phyloP scores from a whole-genome alignment of 768 basidiomycete genomes.

The Trichaptum fuscoviolaceum region DNA sequence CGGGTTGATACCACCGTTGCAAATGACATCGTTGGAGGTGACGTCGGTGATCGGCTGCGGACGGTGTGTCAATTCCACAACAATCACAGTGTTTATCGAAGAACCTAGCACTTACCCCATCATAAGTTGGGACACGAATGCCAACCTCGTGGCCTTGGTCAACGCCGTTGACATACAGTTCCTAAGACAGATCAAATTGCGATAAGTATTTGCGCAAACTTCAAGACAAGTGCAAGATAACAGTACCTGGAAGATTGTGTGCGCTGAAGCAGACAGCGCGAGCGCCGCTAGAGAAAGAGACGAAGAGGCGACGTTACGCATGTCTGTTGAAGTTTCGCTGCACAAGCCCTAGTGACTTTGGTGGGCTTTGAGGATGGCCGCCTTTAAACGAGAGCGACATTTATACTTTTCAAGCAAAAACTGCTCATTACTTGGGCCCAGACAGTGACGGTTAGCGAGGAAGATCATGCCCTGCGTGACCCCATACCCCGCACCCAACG shows the following conservation, averaged over 20 bases:
- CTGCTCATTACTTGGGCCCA: neutral
- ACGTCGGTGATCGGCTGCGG: constrained; percentile 51
- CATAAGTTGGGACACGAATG: constrained; percentile 37
- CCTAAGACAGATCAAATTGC: constrained; percentile 18
- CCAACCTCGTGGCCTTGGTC: constrained; percentile 40
- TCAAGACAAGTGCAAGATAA: neutral
- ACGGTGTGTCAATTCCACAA: neutral
- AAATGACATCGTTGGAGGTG: constrained; percentile 49
- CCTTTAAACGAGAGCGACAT: neutral
- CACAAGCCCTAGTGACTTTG: neutral
- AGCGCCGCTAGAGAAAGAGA: constrained; percentile 23
- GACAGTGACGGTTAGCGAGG: neutral
- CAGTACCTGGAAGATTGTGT: constrained; percentile 48
- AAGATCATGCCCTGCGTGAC: neutral
- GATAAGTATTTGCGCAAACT: neutral
- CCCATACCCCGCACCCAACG: neutral
- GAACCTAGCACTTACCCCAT: constrained; percentile 22
- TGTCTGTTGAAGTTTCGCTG: constrained; percentile 1
- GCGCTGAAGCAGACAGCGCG: constrained; percentile 34
- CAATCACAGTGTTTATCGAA: neutral
- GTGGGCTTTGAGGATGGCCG: neutral
- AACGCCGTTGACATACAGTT: constrained; percentile 49
- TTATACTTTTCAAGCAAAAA: neutral
- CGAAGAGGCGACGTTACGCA: constrained; percentile 18
- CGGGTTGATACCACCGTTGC: constrained; percentile 57